These are phyloP conservation scores for Blastomyces emzantsi DNA, from an alignment of 2,329 filamentous ascomycete genomes.

Conservation along the genomic window DNA sequence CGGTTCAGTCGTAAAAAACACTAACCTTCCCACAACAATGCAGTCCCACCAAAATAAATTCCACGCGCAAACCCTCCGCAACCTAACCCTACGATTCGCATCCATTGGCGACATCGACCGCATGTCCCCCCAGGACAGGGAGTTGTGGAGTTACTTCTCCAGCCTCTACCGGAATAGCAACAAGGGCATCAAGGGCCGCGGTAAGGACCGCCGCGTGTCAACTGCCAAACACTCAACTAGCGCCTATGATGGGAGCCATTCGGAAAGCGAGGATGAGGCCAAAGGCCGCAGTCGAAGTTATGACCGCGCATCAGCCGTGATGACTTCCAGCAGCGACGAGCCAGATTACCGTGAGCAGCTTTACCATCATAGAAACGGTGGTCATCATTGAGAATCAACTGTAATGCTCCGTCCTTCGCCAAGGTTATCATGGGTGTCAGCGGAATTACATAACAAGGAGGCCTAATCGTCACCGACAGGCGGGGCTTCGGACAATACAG, in stretches of 20 bases:
- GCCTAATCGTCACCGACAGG: too few species aligned
- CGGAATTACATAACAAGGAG: not conserved
- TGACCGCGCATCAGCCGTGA: slow-evolving; percentile 12
- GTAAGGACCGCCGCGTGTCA: slow-evolving; percentile 58
- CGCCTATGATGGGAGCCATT: not conserved
- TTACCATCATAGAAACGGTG: slow-evolving; percentile 10
- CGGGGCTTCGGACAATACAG: not conserved
- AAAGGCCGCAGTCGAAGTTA: slow-evolving; percentile 7
- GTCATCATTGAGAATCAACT: not conserved
- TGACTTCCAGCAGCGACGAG: slow-evolving; percentile 17
- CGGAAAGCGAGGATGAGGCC: slow-evolving; percentile 9
- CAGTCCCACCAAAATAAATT: slow-evolving; percentile 92
- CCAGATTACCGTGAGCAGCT: slow-evolving; percentile 17
- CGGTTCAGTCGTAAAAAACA: not conserved
- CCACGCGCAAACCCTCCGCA: slow-evolving; percentile 63
- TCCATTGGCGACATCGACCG: slow-evolving; percentile 51
- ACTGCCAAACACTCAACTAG: slow-evolving; percentile 13
- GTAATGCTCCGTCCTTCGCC: not conserved
- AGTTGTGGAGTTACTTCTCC: slow-evolving; percentile 76
- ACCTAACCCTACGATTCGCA: slow-evolving; percentile 62
- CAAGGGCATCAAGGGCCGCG: slow-evolving; percentile 94
- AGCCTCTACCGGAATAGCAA: slow-evolving; percentile 95
- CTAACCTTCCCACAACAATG: slow-evolving; percentile 14
- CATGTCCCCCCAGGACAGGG: slow-evolving; percentile 60
- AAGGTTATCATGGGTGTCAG: not conserved